These are phyloP conservation scores for Nitzschia inconspicua DNA, from an alignment of 108 stramenopile genomes.

Conservation along the genomic window DNA sequence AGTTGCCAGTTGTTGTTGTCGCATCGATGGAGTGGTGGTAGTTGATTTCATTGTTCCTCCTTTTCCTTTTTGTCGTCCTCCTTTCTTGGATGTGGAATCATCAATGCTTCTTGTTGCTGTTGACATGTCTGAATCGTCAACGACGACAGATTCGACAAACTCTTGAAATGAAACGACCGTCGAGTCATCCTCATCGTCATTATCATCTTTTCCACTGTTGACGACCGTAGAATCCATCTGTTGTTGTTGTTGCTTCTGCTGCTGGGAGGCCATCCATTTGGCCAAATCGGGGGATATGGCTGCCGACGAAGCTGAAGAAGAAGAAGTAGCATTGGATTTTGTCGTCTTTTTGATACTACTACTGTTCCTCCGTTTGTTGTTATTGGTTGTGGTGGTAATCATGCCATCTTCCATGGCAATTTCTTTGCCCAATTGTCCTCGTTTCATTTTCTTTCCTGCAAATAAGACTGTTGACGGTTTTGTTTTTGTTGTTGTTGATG, in stretches of 20 bases:
- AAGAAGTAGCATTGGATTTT: neutral
- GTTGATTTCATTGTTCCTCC: too few relatives aligned
- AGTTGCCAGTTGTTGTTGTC: constrained; percentile 12
- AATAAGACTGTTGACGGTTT: too few relatives aligned
- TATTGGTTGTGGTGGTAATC: too few relatives aligned
- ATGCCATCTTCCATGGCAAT: too few relatives aligned
- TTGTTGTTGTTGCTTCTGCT: too few relatives aligned
- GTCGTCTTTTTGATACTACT: neutral
- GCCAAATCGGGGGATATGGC: constrained; percentile 31
- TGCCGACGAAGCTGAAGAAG: neutral
- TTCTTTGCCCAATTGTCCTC: too few relatives aligned
- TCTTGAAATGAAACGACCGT: neutral
- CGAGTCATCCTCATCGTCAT: neutral
- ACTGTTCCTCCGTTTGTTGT: too few relatives aligned
- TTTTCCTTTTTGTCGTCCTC: neutral
- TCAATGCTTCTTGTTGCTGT: too few relatives aligned
- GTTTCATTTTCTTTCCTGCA: too few relatives aligned
- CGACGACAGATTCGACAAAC: constrained; percentile 9
- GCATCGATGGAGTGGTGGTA: too few relatives aligned
- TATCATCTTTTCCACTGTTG: neutral
- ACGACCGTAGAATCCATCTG: neutral
- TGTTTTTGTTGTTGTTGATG: too few relatives aligned
- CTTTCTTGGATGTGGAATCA: neutral
- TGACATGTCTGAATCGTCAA: too few relatives aligned
- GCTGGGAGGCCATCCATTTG: constrained; percentile 16